Conservation (phyloP, 1,284 basidiomycete species). For the Boletus coffeatus region DNA sequence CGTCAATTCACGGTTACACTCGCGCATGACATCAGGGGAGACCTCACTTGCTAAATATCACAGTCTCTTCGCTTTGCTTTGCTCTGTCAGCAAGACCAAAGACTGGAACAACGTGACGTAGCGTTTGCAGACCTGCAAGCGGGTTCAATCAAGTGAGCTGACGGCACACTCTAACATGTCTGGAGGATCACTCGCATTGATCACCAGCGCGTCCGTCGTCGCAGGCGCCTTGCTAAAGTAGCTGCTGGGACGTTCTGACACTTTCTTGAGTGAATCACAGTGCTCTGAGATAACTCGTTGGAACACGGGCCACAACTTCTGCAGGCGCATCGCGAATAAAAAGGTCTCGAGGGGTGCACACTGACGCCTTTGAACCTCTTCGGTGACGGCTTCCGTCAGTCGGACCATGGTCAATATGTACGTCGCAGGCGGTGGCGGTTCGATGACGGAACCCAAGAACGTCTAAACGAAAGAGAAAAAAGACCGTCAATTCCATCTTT, state of each 20-base stretch:
- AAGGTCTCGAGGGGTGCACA: slow-evolving; percentile 77
- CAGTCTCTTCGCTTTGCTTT: slow-evolving; percentile 84
- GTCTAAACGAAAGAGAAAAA: slow-evolving; percentile 38
- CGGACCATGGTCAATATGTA: slow-evolving; percentile 86
- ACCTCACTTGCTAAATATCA: slow-evolving; percentile 87
- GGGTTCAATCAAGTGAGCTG: slow-evolving; percentile 5
- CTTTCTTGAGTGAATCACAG: slow-evolving; percentile 72
- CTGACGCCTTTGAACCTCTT: slow-evolving; percentile 67
- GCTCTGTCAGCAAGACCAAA: slow-evolving; percentile 72
- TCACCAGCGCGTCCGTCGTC: slow-evolving; percentile 66
- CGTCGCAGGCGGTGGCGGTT: slow-evolving; percentile 65
- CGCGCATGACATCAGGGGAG: background rate
- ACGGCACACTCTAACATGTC: background rate
- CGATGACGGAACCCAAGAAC: slow-evolving; percentile 60
- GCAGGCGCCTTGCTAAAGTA: slow-evolving; percentile 61
- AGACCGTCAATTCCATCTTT: background rate
- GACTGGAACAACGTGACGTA: slow-evolving; percentile 80
- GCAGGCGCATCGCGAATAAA: slow-evolving; percentile 72
- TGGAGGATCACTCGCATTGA: slow-evolving; percentile 42
- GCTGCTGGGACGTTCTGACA: slow-evolving; percentile 62
- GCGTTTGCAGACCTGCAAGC: slow-evolving; percentile 46
- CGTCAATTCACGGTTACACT: slow-evolving; percentile 1
- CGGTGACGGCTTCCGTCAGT: slow-evolving; percentile 72
- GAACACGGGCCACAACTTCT: slow-evolving; percentile 90
- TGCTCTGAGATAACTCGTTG: slow-evolving; percentile 85